Base-by-base conservation (phyloP, 106 monocot genomes). In the Chionographis japonica region DNA sequence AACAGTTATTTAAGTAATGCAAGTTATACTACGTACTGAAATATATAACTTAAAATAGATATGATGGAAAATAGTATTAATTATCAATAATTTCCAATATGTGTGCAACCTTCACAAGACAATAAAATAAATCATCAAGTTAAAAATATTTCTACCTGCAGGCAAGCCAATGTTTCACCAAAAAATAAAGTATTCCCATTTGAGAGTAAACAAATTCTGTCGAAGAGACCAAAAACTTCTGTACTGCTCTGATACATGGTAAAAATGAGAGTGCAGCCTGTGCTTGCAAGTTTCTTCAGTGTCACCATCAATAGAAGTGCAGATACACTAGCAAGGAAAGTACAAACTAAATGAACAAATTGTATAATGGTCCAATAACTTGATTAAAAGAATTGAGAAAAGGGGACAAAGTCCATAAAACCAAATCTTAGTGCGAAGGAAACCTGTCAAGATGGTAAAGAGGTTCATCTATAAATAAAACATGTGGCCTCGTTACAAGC, bases 241-340 rank as follows among this genome's bases (percentile, higher is more conserved):
- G 98, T 98, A 65, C 98, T 98, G 75, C 98, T 98, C 64, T 98
- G 98, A 57, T 93, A 83, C 98, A 98, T 98, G 3, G 98, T 98
- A 74, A 98, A 93, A 74, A 98, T 90, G 49, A 93, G 40, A 40
- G 98, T 98, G 79, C 92, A 98, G 3, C 93, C 93, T 46, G 98
- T 93, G 83, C 83, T 85, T 60, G 98, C 92, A 68, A 98, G 89
- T 80, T 93, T 98, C 81, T 93, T 98, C 74, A 98, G 60, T 59
- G 90, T 98, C 52, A 93, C 93, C 93, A 93, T 98, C 80, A 98
- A 74, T 14, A 98, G 78, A 54, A 98, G 87, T 40, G 98, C 92
- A 42, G 98, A 98, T 40, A 98, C 98, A 78, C 98, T 98, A 76
- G 52, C 75, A 68, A 61, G 15, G 61, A 66, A 56, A 78, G 7